Evolutionary conservation across 352 stramenopile species (phyloP).

Genomic region (Blastocystis sp.): DNA sequence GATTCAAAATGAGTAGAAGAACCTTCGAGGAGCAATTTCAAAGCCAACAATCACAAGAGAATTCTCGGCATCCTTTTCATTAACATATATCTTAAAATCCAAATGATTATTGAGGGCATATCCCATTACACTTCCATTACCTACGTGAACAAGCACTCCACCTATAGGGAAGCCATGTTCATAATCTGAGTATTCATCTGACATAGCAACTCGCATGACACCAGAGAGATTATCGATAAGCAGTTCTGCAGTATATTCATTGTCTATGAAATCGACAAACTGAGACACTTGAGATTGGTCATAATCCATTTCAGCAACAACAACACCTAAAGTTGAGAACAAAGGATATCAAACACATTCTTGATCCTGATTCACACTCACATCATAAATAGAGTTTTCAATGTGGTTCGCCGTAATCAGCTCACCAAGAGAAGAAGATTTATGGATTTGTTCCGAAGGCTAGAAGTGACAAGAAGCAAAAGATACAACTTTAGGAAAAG

Average conservation of each 20-base stretch:
- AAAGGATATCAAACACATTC: constrained; percentile 52
- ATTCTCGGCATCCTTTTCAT: constrained; percentile 69
- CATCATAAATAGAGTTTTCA: constrained; percentile 90
- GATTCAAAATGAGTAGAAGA: not conserved
- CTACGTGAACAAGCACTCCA: constrained; percentile 72
- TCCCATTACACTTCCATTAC: constrained; percentile 73
- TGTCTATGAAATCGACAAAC: constrained; percentile 84
- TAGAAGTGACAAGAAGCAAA: not conserved
- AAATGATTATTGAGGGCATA: constrained; percentile 91
- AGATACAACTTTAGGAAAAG: constrained; percentile 76
- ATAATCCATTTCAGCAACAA: constrained; percentile 62
- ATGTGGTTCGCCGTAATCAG: constrained; percentile 96
- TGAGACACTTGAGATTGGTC: constrained; percentile 72
- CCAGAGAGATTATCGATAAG: constrained; percentile 59
- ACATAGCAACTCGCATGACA: not conserved
- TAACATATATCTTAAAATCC: constrained; percentile 95
- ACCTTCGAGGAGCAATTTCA: constrained; percentile 70
- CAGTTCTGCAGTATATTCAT: constrained; percentile 78
- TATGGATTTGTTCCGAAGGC: constrained; percentile 83
- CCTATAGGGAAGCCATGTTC: constrained; percentile 77
- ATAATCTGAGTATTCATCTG: constrained; percentile 63
- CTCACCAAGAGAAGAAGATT: constrained; percentile 95
- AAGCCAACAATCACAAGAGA: constrained; percentile 95
- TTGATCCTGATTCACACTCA: constrained; percentile 63
- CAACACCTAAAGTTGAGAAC: constrained; percentile 30